Evolutionary conservation across 2,329 filamentous ascomycete genomes (phyloP).

Genomic region (Talaromyces albobiverticillius): DNA sequence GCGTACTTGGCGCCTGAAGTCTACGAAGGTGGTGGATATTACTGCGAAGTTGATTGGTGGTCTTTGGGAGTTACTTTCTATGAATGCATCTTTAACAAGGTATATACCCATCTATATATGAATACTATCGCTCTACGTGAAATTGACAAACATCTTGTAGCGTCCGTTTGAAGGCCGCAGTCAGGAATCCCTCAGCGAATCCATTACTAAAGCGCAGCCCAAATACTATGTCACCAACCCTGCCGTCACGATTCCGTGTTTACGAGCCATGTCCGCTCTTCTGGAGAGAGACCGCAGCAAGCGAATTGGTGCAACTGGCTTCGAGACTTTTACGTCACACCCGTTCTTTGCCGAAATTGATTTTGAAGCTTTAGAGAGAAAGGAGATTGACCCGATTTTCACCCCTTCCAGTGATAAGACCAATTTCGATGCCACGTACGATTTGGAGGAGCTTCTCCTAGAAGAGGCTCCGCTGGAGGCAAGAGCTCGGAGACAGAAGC

Average conservation of each 20-base stretch:
- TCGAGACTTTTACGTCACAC: constrained; percentile 80
- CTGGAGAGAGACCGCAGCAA: constrained; percentile 76
- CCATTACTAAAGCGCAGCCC: constrained; percentile 77
- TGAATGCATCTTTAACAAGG: constrained; percentile 99
- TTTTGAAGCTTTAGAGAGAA: constrained; percentile 78
- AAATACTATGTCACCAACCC: constrained; percentile 92
- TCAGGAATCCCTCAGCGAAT: constrained; percentile 73
- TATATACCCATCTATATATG: background rate
- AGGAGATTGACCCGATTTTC: constrained; percentile 88
- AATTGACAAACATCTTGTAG: constrained; percentile 43
- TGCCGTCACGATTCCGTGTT: constrained; percentile 80
- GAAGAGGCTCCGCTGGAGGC: constrained; percentile 96
- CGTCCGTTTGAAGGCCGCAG: constrained; percentile 89
- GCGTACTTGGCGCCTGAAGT: constrained; percentile 96
- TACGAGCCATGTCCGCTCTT: constrained; percentile 82
- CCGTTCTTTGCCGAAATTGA: constrained; percentile 86
- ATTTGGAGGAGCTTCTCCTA: constrained; percentile 86
- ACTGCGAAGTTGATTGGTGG: constrained; percentile 95
- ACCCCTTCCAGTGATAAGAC: constrained; percentile 95
- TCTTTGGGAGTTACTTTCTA: constrained; percentile 97
- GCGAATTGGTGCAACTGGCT: constrained; percentile 78
- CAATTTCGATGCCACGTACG: constrained; percentile 98
- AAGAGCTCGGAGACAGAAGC: constrained; percentile 87
- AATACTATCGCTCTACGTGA: background rate
- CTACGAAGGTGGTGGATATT: constrained; percentile 85